Evolutionary conservation across 2,329 filamentous ascomycete species (phyloP).

Genomic region (Arthrobotrys musiformis): DNA sequence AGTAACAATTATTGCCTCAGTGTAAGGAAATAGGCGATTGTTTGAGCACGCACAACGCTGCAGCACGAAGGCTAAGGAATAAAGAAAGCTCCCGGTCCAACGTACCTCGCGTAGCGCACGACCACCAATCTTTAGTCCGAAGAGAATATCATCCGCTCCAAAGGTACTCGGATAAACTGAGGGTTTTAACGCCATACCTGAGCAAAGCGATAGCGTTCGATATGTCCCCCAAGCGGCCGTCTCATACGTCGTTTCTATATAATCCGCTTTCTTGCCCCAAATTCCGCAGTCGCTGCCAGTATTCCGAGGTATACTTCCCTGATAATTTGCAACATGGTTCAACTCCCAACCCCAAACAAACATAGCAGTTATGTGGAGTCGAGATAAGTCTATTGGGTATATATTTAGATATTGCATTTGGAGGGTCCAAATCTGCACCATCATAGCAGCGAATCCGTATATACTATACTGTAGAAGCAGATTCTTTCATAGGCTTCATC

Average conservation of each 20-base stretch:
- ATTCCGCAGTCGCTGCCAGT: conserved; percentile 63
- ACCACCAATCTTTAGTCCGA: conserved; percentile 62
- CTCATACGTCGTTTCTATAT: conserved; percentile 63
- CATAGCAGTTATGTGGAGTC: conserved; percentile 58
- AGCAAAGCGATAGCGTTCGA: conserved; percentile 60
- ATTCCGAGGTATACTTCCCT: neutral
- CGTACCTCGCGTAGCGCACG: conserved; percentile 64
- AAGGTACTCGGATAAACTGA: neutral
- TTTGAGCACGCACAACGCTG: conserved; percentile 62
- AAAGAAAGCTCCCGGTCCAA: conserved; percentile 63
- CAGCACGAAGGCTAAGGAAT: conserved; percentile 65
- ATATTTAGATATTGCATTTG: conserved; percentile 66
- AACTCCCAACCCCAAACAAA: conserved; percentile 59
- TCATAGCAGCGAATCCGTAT: conserved; percentile 66
- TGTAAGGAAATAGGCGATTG: conserved; percentile 63
- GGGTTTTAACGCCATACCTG: neutral
- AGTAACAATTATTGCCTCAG: conserved; percentile 65
- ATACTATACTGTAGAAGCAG: conserved; percentile 64
- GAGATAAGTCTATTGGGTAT: conserved; percentile 62
- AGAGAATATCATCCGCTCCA: conserved; percentile 57
- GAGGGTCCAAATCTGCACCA: conserved; percentile 66
- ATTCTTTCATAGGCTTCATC: conserved; percentile 66
- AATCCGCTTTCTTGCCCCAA: conserved; percentile 64
- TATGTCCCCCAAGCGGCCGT: conserved; percentile 64
- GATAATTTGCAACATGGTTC: neutral